Percentiles rank a stretch among this genome's conserved stretches.
phyloP scores from a whole-genome alignment of 768 basidiomycete species.

The Mycena floridula region DNA sequence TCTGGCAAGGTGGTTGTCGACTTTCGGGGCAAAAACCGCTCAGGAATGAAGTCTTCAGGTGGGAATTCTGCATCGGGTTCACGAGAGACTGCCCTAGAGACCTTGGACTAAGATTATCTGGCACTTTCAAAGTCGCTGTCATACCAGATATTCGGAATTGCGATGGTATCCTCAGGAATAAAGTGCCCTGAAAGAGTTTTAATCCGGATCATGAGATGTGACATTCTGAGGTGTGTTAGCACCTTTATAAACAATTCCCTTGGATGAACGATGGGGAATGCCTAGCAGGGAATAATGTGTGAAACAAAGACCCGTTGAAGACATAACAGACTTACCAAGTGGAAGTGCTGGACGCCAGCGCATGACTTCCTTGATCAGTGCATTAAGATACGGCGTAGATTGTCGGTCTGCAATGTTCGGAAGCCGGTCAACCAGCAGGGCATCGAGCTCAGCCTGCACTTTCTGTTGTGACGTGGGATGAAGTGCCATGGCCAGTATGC shows the following conservation, averaged over 20 bases:
- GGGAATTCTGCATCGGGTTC: background rate
- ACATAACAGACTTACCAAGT: background rate
- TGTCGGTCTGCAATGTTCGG: constrained; percentile 8
- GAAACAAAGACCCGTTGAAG: too few species aligned
- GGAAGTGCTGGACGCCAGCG: constrained; percentile 10
- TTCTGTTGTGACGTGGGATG: constrained; percentile 7
- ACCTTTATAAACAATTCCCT: too few species aligned
- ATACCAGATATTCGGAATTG: constrained; percentile 13
- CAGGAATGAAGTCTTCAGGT: constrained; percentile 5
- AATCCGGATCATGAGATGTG: background rate
- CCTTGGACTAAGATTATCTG: background rate
- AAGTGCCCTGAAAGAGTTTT: constrained; percentile 6
- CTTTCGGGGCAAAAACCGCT: constrained; percentile 3
- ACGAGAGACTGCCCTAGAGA: constrained; percentile 1
- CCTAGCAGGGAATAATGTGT: too few species aligned
- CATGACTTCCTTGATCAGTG: constrained; percentile 10
- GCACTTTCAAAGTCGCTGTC: background rate
- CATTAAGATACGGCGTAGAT: constrained; percentile 10
- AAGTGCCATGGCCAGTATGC: constrained; percentile 7
- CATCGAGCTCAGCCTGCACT: constrained; percentile 10
- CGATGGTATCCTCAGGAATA: constrained; percentile 11
- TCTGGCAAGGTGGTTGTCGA: background rate
- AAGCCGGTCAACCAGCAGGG: constrained; percentile 8
- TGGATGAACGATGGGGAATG: too few species aligned
- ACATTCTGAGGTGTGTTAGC: too few species aligned